Evolutionary conservation across 1,284 basidiomycete species (phyloP).

Genomic region (Naganishia sp.): DNA sequence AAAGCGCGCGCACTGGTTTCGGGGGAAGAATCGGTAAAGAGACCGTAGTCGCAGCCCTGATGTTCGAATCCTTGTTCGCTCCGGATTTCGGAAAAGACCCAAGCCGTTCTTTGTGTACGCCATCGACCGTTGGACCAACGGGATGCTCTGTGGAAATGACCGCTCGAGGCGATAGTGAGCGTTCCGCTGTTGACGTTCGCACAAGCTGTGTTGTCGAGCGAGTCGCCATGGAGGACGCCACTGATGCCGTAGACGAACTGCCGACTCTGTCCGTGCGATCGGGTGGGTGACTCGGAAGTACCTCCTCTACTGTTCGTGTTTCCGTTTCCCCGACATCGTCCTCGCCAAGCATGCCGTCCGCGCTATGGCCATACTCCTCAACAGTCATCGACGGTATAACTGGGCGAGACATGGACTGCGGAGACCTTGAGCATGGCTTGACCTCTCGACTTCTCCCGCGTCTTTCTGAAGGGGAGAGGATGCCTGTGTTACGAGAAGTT

Average conservation of each 20-base stretch:
- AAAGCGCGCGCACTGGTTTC: slow-evolving; percentile 16
- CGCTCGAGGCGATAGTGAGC: background rate
- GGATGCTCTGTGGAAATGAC: no score
- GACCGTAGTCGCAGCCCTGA: no score
- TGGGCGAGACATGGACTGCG: background rate
- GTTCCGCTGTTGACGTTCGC: background rate
- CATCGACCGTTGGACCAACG: background rate
- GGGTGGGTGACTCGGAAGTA: background rate
- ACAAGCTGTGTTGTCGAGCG: background rate
- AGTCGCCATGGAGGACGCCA: background rate
- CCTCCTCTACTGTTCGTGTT: slow-evolving; percentile 5
- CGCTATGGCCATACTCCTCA: background rate
- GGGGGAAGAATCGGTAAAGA: background rate
- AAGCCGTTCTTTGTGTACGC: background rate
- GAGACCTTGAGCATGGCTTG: slow-evolving; percentile 20
- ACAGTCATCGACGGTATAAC: background rate
- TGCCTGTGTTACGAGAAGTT: background rate
- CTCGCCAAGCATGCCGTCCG: background rate
- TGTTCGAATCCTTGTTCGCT: background rate
- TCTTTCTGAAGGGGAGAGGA: slow-evolving; percentile 11
- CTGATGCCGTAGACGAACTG: background rate
- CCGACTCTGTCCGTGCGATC: background rate
- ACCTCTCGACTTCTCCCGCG: slow-evolving; percentile 21
- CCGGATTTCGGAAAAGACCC: background rate
- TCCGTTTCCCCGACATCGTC: background rate